Conservation (phyloP, 345 rosid genomes). For the Conringia planisiliqua region DNA sequence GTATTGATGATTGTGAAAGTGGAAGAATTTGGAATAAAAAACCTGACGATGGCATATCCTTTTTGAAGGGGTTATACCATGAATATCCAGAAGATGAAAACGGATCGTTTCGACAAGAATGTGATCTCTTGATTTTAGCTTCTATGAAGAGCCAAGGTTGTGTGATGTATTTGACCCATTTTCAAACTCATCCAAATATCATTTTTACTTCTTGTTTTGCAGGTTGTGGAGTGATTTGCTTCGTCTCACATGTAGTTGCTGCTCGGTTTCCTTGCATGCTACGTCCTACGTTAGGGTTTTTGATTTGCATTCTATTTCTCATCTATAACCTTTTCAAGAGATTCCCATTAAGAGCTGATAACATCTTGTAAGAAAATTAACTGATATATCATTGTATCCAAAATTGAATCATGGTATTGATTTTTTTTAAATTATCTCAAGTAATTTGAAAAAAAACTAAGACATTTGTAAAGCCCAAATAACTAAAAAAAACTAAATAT, state of each 20-base stretch:
- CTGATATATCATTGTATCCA: background rate
- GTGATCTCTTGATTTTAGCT: conserved; percentile 7
- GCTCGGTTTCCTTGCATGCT: too few species aligned
- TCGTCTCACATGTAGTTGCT: too few species aligned
- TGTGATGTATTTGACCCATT: background rate
- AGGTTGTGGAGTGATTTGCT: background rate
- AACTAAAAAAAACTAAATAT: background rate
- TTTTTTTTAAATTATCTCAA: background rate
- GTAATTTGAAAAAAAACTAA: too few species aligned
- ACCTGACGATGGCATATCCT: conserved; percentile 21
- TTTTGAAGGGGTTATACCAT: conserved; percentile 28
- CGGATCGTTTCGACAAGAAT: conserved; percentile 24
- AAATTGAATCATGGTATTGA: background rate
- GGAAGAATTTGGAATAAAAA: conserved; percentile 18
- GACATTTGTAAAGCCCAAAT: conserved; percentile 57
- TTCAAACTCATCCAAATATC: background rate
- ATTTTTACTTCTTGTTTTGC: background rate
- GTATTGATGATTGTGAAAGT: conserved; percentile 8
- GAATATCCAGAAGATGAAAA: conserved; percentile 28
- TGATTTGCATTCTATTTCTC: background rate
- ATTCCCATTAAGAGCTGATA: background rate
- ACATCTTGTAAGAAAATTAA: background rate
- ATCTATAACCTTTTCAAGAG: background rate
- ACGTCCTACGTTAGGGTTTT: too few species aligned
- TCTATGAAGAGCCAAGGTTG: conserved; percentile 27